Base-by-base conservation (phyloP, 345 rosid species). In the Eutrema heterophyllum region DNA sequence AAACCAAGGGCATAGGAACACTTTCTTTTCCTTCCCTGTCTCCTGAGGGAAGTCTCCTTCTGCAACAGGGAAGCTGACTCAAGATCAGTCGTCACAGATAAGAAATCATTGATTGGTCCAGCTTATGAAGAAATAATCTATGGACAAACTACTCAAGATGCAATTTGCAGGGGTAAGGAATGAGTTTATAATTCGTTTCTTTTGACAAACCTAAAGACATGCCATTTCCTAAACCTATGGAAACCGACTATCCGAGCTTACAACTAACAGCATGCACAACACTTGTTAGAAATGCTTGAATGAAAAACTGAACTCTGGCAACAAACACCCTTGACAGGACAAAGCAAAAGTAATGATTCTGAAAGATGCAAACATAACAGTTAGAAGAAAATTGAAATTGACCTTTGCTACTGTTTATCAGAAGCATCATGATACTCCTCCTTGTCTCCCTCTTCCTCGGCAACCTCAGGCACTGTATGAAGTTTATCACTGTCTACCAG, bases 361-460 rank as follows among this genome's bases (percentile, higher is more conserved):
- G 46, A 35, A 49, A 65, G 58, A 50, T 49, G 70, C 33, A 33
- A 11, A 36, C 14, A 38, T 51, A 33, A 57, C 32, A 5, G 5
- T 30, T 30, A 5, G 0, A 9, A 3, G 13, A 7, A 48, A 21
- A 49, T 9, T 1, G 44, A 68, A 68, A 26, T 4, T 14, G 15
- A 77, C 80, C 77, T 77, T 5, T 84, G 80, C 68, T 83, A 71
- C 65, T 65, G 73, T 69, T 83, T 84, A 81, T 85, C 89, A 5
- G 70, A 64, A 56, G 83, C 84, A 79, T 78, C 88, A 40, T 81
- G 87, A 68, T 53, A 63, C 73, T 84, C 91, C 57, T 54, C 81
- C n/a, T n/a, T n/a, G n/a, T n/a, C n/a, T n/a, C n/a, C n/a, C n/a
- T n/a, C n/a, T n/a, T n/a, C n/a, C 33, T 81, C 93, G 43, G 80